Conservation (phyloP, 129 eudicot species). For the Logfia minima region DNA sequence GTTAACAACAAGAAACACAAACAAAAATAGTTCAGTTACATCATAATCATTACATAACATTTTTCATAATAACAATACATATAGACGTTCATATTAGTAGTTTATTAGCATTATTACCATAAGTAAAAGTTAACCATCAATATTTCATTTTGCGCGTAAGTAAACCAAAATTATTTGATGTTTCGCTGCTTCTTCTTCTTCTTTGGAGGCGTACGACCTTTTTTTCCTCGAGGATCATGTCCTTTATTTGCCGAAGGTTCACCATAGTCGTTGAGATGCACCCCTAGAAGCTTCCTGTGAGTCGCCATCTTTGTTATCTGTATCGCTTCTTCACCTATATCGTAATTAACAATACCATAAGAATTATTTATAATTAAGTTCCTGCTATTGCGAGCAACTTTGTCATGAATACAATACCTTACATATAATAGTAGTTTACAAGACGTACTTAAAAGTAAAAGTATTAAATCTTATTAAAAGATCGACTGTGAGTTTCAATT, state of each 20-base stretch:
- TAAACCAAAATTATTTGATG: slow-evolving; percentile 2
- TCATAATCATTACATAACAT: slow-evolving; percentile 3
- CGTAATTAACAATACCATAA: background rate
- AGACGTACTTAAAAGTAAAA: too few species aligned
- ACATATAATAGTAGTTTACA: too few species aligned
- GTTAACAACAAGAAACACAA: slow-evolving; percentile 12
- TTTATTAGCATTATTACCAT: background rate
- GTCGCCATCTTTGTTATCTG: slow-evolving; percentile 3
- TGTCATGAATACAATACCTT: too few species aligned
- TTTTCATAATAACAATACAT: background rate
- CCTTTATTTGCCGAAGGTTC: slow-evolving; percentile 61
- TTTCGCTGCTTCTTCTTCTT: slow-evolving; percentile 18
- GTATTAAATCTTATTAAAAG: too few species aligned
- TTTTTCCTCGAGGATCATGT: slow-evolving; percentile 52
- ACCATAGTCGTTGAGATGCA: slow-evolving; percentile 50
- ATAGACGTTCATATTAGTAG: background rate
- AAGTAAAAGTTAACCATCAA: background rate
- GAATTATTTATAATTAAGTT: background rate
- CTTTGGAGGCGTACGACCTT: slow-evolving; percentile 21
- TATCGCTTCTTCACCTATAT: slow-evolving; percentile 33
- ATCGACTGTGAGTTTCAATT: too few species aligned
- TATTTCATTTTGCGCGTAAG: background rate
- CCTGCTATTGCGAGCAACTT: too few species aligned
- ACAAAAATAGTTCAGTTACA: slow-evolving; percentile 10
- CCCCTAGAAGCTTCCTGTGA: slow-evolving; percentile 37